phyloP scores from a whole-genome alignment of 257 asterid genomes.

The Sherardia arvensis region DNA sequence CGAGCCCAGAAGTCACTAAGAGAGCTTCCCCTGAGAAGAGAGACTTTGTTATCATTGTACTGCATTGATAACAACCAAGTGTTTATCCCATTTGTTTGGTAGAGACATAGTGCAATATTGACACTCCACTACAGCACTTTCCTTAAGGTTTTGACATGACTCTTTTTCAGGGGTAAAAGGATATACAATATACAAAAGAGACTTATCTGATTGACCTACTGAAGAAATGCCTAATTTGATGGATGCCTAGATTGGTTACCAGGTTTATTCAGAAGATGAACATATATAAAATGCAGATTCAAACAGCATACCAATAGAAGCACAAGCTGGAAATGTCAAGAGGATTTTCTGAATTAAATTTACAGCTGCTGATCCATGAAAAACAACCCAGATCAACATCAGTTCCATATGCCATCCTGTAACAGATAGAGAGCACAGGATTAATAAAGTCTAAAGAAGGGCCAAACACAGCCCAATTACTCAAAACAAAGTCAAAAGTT shows the following conservation, averaged over 20 bases:
- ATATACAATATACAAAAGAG: background rate
- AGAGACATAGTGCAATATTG: background rate
- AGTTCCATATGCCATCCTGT: constrained; percentile 47
- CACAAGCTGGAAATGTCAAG: constrained; percentile 74
- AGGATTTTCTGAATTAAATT: constrained; percentile 58
- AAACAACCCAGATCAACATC: constrained; percentile 49
- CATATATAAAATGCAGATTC: background rate
- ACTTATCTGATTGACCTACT: background rate
- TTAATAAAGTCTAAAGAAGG: background rate
- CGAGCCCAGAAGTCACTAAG: constrained; percentile 81
- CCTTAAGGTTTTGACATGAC: background rate
- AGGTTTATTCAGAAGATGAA: background rate
- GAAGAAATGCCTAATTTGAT: background rate
- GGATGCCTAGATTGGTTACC: background rate
- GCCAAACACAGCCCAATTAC: background rate
- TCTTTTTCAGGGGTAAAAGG: background rate
- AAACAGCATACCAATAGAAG: constrained; percentile 71
- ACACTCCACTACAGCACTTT: background rate
- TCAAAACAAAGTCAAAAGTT: background rate
- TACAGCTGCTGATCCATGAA: constrained; percentile 65
- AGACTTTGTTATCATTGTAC: constrained; percentile 11
- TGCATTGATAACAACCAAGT: background rate
- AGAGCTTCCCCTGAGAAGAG: constrained; percentile 82
- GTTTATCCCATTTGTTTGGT: background rate
- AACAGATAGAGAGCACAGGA: background rate